These are phyloP conservation scores for Daldinia decipiens DNA, from an alignment of 495 filamentous ascomycete genomes.

Conservation along the genomic window DNA sequence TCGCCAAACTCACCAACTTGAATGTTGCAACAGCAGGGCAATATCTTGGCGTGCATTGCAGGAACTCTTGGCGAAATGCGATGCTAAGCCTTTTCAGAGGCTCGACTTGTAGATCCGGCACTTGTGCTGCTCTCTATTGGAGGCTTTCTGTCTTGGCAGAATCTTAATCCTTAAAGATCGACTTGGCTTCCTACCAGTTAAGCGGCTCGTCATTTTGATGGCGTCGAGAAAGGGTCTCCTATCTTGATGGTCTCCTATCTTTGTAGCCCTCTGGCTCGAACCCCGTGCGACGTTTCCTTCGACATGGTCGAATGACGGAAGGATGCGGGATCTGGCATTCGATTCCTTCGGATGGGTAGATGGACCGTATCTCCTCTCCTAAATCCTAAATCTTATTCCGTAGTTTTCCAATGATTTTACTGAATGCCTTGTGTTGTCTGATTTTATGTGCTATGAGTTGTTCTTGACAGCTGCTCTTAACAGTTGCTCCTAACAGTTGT, in stretches of 20 bases:
- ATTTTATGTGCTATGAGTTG: neutral
- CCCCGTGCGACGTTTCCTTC: constrained; percentile 28
- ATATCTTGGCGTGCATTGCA: constrained; percentile 34
- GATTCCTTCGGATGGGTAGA: constrained; percentile 4
- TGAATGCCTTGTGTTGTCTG: neutral
- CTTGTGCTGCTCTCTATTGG: constrained; percentile 29
- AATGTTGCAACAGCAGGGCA: constrained; percentile 25
- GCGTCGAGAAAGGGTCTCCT: constrained; percentile 16
- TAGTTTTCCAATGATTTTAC: neutral
- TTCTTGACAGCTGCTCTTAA: neutral
- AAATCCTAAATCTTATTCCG: too few relatives aligned
- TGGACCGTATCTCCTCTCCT: neutral
- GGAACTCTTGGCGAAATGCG: constrained; percentile 31
- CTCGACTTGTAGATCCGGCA: constrained; percentile 34
- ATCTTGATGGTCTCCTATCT: constrained; percentile 37
- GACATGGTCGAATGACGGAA: constrained; percentile 12
- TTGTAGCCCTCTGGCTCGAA: neutral
- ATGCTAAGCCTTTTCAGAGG: constrained; percentile 31
- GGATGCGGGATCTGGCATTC: constrained; percentile 2
- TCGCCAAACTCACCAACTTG: neutral
- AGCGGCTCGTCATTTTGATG: constrained; percentile 27
- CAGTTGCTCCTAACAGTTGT: neutral
- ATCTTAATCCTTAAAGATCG: constrained; percentile 36
- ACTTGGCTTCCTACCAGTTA: constrained; percentile 33
- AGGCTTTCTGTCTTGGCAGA: constrained; percentile 1